These are phyloP conservation scores for Leucogyrophana mollusca DNA, from an alignment of 768 basidiomycete genomes.

Conservation along the genomic window DNA sequence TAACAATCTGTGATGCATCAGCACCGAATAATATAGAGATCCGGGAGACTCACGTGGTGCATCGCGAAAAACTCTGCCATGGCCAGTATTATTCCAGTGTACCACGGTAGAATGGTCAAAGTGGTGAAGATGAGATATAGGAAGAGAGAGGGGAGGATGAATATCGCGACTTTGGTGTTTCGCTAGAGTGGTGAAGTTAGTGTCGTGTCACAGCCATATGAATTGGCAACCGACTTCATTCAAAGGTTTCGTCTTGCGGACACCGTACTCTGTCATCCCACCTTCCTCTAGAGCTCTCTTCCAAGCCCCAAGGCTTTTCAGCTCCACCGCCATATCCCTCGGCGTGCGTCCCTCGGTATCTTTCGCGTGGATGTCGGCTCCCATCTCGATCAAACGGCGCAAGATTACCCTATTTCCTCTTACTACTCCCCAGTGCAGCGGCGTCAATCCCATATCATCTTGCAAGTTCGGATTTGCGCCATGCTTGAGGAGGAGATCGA, in stretches of 20 bases:
- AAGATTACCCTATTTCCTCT: constrained; percentile 91
- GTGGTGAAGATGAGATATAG: constrained; percentile 85
- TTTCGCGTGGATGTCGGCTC: constrained; percentile 76
- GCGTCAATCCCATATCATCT: constrained; percentile 82
- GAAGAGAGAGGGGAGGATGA: constrained; percentile 73
- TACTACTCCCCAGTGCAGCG: constrained; percentile 97
- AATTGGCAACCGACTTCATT: constrained; percentile 60
- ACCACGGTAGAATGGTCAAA: constrained; percentile 83
- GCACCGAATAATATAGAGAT: constrained; percentile 5
- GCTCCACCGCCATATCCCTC: constrained; percentile 90
- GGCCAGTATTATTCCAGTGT: constrained; percentile 80
- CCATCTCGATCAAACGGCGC: constrained; percentile 79
- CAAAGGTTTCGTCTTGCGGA: constrained; percentile 62
- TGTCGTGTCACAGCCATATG: constrained; percentile 1
- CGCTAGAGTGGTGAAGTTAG: constrained; percentile 40
- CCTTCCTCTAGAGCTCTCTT: constrained; percentile 87
- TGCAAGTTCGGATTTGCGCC: constrained; percentile 76
- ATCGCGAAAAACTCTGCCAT: constrained; percentile 87
- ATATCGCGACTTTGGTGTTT: constrained; percentile 80
- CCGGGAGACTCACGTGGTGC: constrained; percentile 76
- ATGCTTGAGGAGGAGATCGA: constrained; percentile 85
- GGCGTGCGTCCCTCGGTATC: constrained; percentile 86
- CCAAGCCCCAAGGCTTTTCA: constrained; percentile 91
- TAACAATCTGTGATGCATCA: constrained; percentile 59
- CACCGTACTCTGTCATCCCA: constrained; percentile 75